A percentile compares a stretch with the other conserved stretches of the same genome.
phyloP scores from a whole-genome alignment of 2,329 filamentous ascomycete genomes.

The Alternaria dauci region DNA sequence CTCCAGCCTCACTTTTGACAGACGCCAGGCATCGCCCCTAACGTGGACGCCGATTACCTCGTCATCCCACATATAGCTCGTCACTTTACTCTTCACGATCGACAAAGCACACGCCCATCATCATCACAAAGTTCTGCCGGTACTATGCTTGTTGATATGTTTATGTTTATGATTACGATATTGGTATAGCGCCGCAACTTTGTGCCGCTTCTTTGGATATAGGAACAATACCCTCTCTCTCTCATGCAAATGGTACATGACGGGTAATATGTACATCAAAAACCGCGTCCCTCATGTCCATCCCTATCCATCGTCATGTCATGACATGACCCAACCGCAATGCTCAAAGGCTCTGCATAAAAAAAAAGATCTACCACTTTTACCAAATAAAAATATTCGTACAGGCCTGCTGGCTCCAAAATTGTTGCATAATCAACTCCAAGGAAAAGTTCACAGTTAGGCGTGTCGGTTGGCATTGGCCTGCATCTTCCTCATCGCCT shows the following conservation, averaged over 20 bases:
- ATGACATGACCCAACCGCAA: background rate
- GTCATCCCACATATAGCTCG: background rate
- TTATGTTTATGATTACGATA: background rate
- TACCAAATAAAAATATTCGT: background rate
- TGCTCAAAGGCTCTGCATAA: background rate
- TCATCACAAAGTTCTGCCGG: background rate
- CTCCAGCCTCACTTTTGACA: background rate
- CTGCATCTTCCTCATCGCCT: slow-evolving; percentile 84
- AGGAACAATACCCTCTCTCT: background rate
- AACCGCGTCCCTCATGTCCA: background rate
- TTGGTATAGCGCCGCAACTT: background rate
- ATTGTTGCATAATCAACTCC: background rate
- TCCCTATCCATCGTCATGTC: background rate
- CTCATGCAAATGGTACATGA: background rate
- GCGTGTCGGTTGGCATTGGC: slow-evolving; percentile 58
- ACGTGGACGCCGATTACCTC: background rate
- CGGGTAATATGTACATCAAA: background rate
- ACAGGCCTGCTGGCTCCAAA: background rate
- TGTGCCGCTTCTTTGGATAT: background rate
- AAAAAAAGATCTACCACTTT: background rate
- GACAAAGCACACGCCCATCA: background rate
- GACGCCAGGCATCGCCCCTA: background rate
- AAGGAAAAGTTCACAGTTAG: slow-evolving; percentile 10
- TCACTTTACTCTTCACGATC: background rate
- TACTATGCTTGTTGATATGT: background rate